A percentile compares a stretch with the other conserved stretches of the same genome.
Evolutionary conservation across 1,284 basidiomycete species (phyloP).

Genomic region (Ceraceosorus bombacis): DNA sequence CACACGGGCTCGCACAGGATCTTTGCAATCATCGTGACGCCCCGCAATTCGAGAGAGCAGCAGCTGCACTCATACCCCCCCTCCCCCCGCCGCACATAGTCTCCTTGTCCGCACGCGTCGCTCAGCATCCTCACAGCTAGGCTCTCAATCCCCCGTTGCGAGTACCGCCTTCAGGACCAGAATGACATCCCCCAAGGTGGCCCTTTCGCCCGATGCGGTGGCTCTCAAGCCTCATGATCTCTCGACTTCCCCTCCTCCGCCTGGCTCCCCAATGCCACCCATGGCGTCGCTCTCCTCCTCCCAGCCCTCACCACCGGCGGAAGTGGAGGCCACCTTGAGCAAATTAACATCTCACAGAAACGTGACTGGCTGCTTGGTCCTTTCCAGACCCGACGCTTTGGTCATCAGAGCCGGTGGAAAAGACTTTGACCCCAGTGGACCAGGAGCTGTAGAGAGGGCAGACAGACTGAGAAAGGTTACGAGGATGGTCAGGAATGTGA

Average conservation of each 20-base stretch:
- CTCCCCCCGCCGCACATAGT: too few relatives aligned
- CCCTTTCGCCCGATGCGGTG: background rate
- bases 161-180: too few relatives aligned
- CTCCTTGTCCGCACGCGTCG: too few relatives aligned
- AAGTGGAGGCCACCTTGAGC: constrained; percentile 38
- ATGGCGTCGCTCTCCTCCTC: constrained; percentile 17
- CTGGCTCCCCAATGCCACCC: constrained; percentile 30
- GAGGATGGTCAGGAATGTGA: constrained; percentile 23
- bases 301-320: constrained; percentile 27
- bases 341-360: constrained; percentile 31
- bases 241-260: constrained; percentile 5
- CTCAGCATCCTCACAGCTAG: too few relatives aligned
- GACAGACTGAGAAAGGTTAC: constrained; percentile 31
- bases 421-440: constrained; percentile 45
- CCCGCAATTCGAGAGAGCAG: too few relatives aligned
- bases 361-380: constrained; percentile 34
- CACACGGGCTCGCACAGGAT: too few relatives aligned
- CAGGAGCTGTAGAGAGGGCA: constrained; percentile 26
- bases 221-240: constrained; percentile 6
- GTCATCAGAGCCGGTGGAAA: constrained; percentile 38
- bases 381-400: constrained; percentile 33
- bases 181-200: background rate
- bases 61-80: too few relatives aligned
- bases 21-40: too few relatives aligned
- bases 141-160: too few relatives aligned